These are phyloP conservation scores for Lepraria neglecta DNA, from an alignment of 495 filamentous ascomycete genomes.

Conservation along the genomic window DNA sequence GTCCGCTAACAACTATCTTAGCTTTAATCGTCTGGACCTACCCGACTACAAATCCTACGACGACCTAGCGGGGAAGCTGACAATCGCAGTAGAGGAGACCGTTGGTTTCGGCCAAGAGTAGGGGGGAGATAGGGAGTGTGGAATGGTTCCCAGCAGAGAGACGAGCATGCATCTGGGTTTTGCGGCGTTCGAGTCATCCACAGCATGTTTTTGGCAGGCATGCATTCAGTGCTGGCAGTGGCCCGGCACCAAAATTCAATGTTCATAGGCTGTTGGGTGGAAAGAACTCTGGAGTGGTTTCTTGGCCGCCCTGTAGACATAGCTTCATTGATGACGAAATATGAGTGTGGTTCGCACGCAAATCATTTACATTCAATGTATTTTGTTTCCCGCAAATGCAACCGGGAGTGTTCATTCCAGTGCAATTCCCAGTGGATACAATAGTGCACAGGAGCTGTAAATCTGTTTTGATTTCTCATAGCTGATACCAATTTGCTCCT, in stretches of 20 bases:
- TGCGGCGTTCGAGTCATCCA: slow-evolving; percentile 9
- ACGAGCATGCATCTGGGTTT: neutral
- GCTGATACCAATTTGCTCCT: too few species aligned
- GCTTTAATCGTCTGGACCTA: slow-evolving; percentile 96
- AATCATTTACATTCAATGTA: neutral
- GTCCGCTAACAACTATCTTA: slow-evolving; percentile 30
- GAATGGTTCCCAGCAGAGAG: neutral
- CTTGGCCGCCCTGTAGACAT: slow-evolving; percentile 13
- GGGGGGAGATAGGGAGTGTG: neutral
- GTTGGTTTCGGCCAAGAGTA: slow-evolving; percentile 99
- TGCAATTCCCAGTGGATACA: too few species aligned
- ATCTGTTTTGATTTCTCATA: too few species aligned
- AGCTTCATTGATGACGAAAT: slow-evolving; percentile 8
- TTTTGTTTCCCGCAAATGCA: too few species aligned
- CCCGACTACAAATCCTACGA: slow-evolving; percentile 89
- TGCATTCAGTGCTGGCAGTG: slow-evolving; percentile 1
- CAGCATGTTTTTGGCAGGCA: neutral
- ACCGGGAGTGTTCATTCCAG: too few species aligned
- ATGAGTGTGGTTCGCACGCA: neutral
- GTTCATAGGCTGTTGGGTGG: slow-evolving; percentile 12
- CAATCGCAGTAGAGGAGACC: slow-evolving; percentile 96
- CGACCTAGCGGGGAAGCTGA: slow-evolving; percentile 77
- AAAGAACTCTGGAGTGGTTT: slow-evolving; percentile 2
- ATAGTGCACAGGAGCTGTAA: too few species aligned
- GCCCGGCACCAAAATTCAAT: neutral